Evolutionary conservation across 495 filamentous ascomycete species (phyloP).

Genomic region (Evansstolkia leycettana): DNA sequence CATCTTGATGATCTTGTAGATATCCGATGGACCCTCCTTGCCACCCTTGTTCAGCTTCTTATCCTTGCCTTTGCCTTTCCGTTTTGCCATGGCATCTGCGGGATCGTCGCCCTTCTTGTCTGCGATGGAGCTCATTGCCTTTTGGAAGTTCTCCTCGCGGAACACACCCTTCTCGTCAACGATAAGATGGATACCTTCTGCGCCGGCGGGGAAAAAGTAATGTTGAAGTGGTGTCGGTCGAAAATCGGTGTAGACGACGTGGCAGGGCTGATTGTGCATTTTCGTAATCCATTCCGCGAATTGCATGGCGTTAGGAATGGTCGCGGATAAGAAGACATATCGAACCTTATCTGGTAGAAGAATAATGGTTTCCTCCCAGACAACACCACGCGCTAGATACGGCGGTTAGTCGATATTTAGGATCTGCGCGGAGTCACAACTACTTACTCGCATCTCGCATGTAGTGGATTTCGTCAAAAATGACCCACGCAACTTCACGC

Average conservation of each 20-base stretch:
- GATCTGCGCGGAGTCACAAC: not conserved
- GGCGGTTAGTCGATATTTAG: not conserved
- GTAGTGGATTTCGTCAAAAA: slow-evolving; percentile 98
- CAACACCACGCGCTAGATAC: slow-evolving; percentile 64
- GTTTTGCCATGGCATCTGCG: slow-evolving; percentile 60
- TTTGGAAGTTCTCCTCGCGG: slow-evolving; percentile 92
- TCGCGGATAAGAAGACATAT: slow-evolving; percentile 95
- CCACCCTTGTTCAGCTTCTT: slow-evolving; percentile 85
- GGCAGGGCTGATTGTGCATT: slow-evolving; percentile 90
- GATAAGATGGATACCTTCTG: slow-evolving; percentile 85
- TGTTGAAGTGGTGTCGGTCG: slow-evolving; percentile 91
- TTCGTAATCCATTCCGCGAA: slow-evolving; percentile 98
- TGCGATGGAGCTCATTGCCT: slow-evolving; percentile 82
- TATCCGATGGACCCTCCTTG: slow-evolving; percentile 61
- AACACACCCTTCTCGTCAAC: slow-evolving; percentile 95
- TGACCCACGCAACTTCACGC: slow-evolving; percentile 95
- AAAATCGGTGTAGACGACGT: slow-evolving; percentile 98
- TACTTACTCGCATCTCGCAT: slow-evolving; percentile 68
- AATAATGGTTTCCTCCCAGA: slow-evolving; percentile 99
- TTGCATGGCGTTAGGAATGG: slow-evolving; percentile 99
- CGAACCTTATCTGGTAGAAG: slow-evolving; percentile 93
- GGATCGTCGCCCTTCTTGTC: slow-evolving; percentile 80
- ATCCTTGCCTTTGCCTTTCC: slow-evolving; percentile 78
- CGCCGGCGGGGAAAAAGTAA: slow-evolving; percentile 92
- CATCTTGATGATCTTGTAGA: slow-evolving; percentile 96